Evolutionary conservation across 2,329 filamentous ascomycete genomes (phyloP).

Genomic region (Pseudogymnoascus sp.): DNA sequence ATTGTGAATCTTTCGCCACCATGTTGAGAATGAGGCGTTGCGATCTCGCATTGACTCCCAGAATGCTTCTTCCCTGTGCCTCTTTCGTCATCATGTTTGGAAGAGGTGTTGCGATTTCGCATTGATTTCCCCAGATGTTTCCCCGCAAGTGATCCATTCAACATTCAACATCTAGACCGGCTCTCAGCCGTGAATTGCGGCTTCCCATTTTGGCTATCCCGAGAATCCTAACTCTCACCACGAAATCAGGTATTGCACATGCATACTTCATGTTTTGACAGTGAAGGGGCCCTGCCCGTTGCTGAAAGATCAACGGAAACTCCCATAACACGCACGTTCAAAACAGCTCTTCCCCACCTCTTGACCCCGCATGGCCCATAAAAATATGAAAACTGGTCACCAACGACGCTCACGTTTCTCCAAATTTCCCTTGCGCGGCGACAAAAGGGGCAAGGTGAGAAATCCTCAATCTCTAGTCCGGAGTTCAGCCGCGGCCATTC

Average conservation of each 20-base stretch:
- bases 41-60: no score
- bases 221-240: background rate
- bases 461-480: background rate
- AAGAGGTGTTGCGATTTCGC: no score
- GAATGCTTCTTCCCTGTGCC: no score
- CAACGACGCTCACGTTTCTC: background rate
- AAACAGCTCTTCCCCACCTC: background rate
- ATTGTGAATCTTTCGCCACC: no score
- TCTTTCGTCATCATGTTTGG: no score
- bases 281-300: background rate
- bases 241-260: background rate
- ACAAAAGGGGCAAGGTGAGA: background rate
- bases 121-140: background rate
- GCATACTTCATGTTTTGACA: background rate
- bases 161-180: background rate
- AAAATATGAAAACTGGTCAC: background rate
- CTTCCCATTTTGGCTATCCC: background rate
- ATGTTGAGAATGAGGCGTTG: no score
- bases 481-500: background rate
- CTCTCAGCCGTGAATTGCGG: background rate
- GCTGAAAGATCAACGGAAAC: background rate
- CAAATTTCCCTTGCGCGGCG: background rate
- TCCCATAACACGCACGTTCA: background rate
- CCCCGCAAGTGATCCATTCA: background rate
- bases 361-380: background rate